These are phyloP conservation scores for Penicillium bialowiezense DNA, from an alignment of 495 filamentous ascomycete genomes.

Conservation along the genomic window DNA sequence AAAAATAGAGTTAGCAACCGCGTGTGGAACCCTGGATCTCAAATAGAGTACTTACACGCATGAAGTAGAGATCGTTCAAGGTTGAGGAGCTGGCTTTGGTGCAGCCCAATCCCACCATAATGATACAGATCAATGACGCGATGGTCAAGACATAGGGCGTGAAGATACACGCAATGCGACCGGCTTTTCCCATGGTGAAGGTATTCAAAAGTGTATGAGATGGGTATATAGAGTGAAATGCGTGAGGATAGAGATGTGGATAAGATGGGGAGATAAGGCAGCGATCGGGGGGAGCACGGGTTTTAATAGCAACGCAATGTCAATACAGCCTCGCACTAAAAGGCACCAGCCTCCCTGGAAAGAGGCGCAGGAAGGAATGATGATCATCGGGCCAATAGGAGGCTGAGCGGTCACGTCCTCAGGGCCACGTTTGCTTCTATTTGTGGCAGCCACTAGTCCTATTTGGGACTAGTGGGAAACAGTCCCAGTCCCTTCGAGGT, in stretches of 20 bases:
- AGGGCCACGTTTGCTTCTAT: constrained; percentile 30
- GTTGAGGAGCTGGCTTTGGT: constrained; percentile 56
- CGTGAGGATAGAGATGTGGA: not conserved
- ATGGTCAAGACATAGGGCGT: constrained; percentile 74
- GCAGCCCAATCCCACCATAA: constrained; percentile 70
- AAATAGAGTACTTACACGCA: constrained; percentile 52
- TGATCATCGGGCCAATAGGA: constrained; percentile 13
- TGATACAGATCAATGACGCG: constrained; percentile 66
- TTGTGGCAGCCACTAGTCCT: constrained; percentile 18
- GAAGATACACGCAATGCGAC: constrained; percentile 77
- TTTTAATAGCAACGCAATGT: constrained; percentile 10
- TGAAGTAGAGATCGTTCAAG: constrained; percentile 62
- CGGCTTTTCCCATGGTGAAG: constrained; percentile 63
- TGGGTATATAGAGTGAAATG: not conserved
- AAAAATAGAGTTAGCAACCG: constrained; percentile 15
- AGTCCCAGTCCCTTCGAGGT: too few relatives aligned
- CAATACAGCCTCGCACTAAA: constrained; percentile 10
- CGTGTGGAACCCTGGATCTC: not conserved
- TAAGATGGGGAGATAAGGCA: not conserved
- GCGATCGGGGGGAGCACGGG: constrained; percentile 1
- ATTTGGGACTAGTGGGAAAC: not conserved
- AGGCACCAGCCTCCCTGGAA: constrained; percentile 19
- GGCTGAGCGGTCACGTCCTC: constrained; percentile 4
- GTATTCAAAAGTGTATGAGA: too few relatives aligned
- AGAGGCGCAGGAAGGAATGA: constrained; percentile 20